Evolutionary conservation across 192 early-diverging fungal species (phyloP), one percentile per base, ranked within the genome.

Genomic region (Podila horticola): DNA sequence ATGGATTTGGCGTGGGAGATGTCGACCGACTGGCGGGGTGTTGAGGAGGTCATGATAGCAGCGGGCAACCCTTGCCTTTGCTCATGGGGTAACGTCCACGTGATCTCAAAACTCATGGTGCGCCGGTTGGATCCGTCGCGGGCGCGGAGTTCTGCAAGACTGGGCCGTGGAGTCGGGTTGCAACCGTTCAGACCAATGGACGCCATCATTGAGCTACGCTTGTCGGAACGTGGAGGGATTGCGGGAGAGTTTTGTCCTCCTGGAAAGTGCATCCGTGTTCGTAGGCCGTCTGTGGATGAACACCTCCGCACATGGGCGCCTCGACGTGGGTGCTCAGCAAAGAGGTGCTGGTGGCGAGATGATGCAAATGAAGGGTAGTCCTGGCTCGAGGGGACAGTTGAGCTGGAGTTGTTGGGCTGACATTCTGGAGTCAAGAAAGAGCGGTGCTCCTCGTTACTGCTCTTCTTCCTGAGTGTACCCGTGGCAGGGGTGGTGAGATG

Each of bases 101-200:
- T 55, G 33, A 33, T 73, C 26, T 81, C 77, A 58, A 81, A 73
- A 57, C 77, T 81, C 71, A 81, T 69, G 1, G 77, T 81, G 13
- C 67, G 30, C 19, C 71, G 51, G 70, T 73, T 73, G 28, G 55
- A 20, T 15, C 45, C 17, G 48, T 74, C 72, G 2, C 64, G 41
- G 29, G 57, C 72, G 4, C 62, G 33, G 12, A 26, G 62, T 17
- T 57, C 59, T 20, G 51, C 51, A 7, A 38, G 33, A 7, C 6
- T 19, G n/a, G 62, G 34, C 34, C 62, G 30, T 10, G 30, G n/a
- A n/a, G 4, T 19, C 4, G 62, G 31, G 62, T 26, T 67, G 48
- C 10, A 29, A 2, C 62, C 33, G 20, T 67, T 36, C 12, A 26
- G 6, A 3, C 36, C 20, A 10, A 55, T 13, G 13, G 59, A 45